Evolutionary conservation across 345 rosid genomes (phyloP).

Genomic region (Euphorbia tirucalli): DNA sequence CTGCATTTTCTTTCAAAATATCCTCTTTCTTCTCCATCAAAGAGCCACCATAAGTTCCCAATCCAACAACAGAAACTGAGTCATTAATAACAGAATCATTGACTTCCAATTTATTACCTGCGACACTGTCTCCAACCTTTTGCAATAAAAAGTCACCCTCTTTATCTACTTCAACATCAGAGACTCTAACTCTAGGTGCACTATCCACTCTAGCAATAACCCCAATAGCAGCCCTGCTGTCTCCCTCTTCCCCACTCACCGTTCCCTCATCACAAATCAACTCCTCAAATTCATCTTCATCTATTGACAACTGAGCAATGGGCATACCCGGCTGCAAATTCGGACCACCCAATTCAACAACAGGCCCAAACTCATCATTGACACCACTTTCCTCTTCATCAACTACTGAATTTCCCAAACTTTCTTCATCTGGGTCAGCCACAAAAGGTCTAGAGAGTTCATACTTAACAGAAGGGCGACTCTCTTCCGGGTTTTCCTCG

Average conservation of each 20-base stretch:
- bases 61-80: slow-evolving; percentile 13
- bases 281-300: slow-evolving; percentile 52
- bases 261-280: slow-evolving; percentile 33
- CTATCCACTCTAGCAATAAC: slow-evolving; percentile 16
- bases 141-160: slow-evolving; percentile 15
- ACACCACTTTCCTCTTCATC: slow-evolving; percentile 12
- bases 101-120: too few species aligned
- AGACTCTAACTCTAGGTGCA: slow-evolving; percentile 24
- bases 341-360: slow-evolving; percentile 22
- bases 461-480: slow-evolving; percentile 27
- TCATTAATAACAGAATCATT: too few species aligned
- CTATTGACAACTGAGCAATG: slow-evolving; percentile 57
- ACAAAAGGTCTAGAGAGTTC: slow-evolving; percentile 21
- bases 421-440: slow-evolving; percentile 15
- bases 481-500: slow-evolving; percentile 31
- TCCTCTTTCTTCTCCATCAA: neutral
- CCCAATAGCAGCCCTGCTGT: slow-evolving; percentile 23
- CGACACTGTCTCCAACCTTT: neutral
- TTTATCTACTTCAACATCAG: slow-evolving; percentile 22
- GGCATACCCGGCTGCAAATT: slow-evolving; percentile 40
- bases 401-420: neutral
- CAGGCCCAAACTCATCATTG: slow-evolving; percentile 8
- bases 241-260: slow-evolving; percentile 36
- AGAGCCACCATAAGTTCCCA: neutral
- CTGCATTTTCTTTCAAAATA: neutral